phyloP scores from a whole-genome alignment of 768 basidiomycete genomes.

The Naganishia vaughanmartiniae region DNA sequence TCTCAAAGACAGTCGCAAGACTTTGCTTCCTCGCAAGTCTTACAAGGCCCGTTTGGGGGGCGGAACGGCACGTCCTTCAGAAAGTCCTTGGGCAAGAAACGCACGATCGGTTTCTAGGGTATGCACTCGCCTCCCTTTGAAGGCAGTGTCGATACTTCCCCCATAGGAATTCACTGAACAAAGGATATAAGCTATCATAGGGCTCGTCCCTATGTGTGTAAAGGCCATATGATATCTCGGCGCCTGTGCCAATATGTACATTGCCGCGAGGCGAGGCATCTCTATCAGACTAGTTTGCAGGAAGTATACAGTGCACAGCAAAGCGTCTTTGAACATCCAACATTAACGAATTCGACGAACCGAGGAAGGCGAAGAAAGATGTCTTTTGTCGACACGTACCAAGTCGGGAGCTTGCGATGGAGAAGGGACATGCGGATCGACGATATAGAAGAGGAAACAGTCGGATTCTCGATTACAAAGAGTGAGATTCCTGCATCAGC shows the following conservation, averaged over 20 bases:
- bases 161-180: neutral
- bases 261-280: neutral
- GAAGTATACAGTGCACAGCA: neutral
- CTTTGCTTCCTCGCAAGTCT: slow-evolving; percentile 23
- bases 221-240: neutral
- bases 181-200: neutral
- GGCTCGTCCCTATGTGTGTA: neutral
- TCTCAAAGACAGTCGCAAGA: slow-evolving; percentile 14
- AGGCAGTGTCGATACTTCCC: neutral
- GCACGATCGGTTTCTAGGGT: slow-evolving; percentile 26
- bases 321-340: neutral
- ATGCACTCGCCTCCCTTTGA: neutral
- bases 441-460: neutral
- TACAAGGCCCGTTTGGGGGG: slow-evolving; percentile 18
- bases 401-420: slow-evolving; percentile 14
- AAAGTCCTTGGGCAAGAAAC: slow-evolving; percentile 19
- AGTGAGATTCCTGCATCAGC: neutral
- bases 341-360: neutral
- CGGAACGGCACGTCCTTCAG: neutral
- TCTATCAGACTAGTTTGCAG: neutral
- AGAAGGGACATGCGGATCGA: neutral
- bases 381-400: slow-evolving; percentile 11
- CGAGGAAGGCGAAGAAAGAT: neutral
- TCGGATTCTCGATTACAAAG: neutral
- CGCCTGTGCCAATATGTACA: neutral